Evolutionary conservation across 352 stramenopile species (phyloP), one percentile per base, ranked within the genome.

Genomic region (Pythium plurisporium): DNA sequence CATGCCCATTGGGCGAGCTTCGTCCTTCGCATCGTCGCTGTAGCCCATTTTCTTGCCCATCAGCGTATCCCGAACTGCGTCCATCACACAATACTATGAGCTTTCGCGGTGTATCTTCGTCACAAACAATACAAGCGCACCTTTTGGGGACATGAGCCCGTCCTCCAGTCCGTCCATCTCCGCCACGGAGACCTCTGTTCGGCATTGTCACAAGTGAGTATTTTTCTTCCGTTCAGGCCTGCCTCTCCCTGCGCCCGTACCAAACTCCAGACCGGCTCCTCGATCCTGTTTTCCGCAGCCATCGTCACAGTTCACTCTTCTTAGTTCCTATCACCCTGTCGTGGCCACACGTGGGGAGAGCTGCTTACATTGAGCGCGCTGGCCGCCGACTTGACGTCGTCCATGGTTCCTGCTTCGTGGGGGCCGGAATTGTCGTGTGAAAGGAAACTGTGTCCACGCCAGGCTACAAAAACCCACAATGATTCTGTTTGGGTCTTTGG

Each of bases 71-170:
- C 75, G 70, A 12, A 69, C 78, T 82, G 26, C n/a, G n/a, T n/a
- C n/a, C n/a, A n/a, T n/a, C n/a, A n/a, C n/a, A n/a, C n/a, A n/a
- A n/a, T n/a, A n/a, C n/a, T n/a, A n/a, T n/a, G n/a, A n/a, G n/a
- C n/a, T n/a, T n/a, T n/a, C n/a, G n/a, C n/a, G n/a, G n/a, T n/a
- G n/a, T n/a, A n/a, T n/a, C 37, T 37, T 26, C 12, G 2, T 41
- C 29, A 33, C 14, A 19, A 19, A 10, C 23, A n/a, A 12, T 31
- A 6, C 23, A 38, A 10, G 51, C 42, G 22, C 52, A 86, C 77
- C 75, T 73, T 89, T 90, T 9, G 79, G 76, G 14, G 83, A 93
- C 61, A 91, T 76, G 27, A 91, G 46, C 37, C 82, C 82, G 53
- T 86, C 71, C 52, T 93, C 82, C 40, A 92, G 58, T 37, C 89